Percentiles rank a stretch among this genome's conserved stretches.
These are phyloP conservation scores for Gyromitra esculenta DNA, from an alignment of 2,329 filamentous ascomycete genomes.

Conservation along the genomic window DNA sequence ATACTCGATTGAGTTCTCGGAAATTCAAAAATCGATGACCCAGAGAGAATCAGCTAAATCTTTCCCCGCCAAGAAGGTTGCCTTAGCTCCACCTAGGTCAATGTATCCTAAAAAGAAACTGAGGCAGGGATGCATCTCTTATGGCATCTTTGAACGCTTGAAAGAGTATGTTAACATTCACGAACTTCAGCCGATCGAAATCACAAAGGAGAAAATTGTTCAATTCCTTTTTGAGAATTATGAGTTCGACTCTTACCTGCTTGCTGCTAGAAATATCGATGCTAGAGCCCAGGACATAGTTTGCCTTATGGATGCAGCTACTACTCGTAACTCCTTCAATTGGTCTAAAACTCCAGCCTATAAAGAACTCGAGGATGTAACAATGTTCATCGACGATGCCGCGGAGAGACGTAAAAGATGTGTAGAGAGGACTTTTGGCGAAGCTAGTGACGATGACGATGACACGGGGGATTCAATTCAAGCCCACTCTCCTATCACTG, in stretches of 20 bases:
- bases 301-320: background rate
- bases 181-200: background rate
- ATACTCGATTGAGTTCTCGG: constrained; percentile 24
- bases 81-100: background rate
- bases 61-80: background rate
- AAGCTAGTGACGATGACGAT: background rate
- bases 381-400: background rate
- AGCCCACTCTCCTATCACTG: background rate
- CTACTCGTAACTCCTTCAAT: background rate
- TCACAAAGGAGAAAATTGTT: constrained; percentile 11
- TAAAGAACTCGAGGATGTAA: background rate
- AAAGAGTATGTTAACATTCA: background rate
- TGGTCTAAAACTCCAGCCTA: constrained; percentile 23
- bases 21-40: background rate
- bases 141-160: background rate
- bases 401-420: background rate
- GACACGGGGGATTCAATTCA: background rate
- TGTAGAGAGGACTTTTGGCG: background rate
- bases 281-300: constrained; percentile 11
- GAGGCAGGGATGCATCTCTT: background rate
- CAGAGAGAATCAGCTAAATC: background rate
- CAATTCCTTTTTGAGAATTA: background rate
- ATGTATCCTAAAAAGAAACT: background rate
- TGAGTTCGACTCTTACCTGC: background rate
- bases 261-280: constrained; percentile 6